Base-by-base conservation (phyloP, 805 yeast genomes). In the Komagataella pseudopastoris region DNA sequence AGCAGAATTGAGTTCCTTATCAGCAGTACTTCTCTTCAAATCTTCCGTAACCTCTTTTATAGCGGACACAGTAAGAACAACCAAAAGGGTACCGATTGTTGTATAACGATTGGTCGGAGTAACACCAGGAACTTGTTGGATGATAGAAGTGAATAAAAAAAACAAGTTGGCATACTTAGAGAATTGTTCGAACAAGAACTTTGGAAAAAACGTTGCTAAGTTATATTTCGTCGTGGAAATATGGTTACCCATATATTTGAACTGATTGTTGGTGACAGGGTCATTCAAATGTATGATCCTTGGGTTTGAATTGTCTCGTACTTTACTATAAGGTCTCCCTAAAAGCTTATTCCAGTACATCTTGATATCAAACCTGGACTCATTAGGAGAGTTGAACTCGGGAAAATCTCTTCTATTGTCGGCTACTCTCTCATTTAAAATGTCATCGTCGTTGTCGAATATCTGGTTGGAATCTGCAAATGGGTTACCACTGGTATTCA, bases 81-180 rank as follows among this genome's bases (percentile, higher is more conserved):
- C 79, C 23, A 82, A 66, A 55, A 93, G 74, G 0, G 99, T 95
- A 49, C 95, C 95, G 47, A 93, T 86, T 0, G 99, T 93, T 3
- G 99, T 93, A 62, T 81, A 93, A 66, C 97, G 71, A 68, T 93
- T 93, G 0, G 98, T 93, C 10, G 99, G 99, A 0, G 96, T 81
- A 3, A 93, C 98, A 56, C 83, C 78, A 3, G 99, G 99, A 10
- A 93, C 98, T 65, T 93, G 99, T 70, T 93, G 99, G 58, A 93
- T 91, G 44, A 79, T 75, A 1, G 97, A 85, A 0, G 99, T 93
- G 70, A 88, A 87, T 50, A 93, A 70, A 65, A 93, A 93, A 69
- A 93, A 93, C 65, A 93, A 71, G 63, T 93, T 93, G 8, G 99
- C 97, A 64, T 93, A 95, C 67, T 91, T 93, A 55, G 96, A 87